A percentile compares a stretch with the other conserved stretches of the same genome.
Conservation (phyloP, 2,329 filamentous ascomycete genomes). For the Sordariomycetes sp. region DNA sequence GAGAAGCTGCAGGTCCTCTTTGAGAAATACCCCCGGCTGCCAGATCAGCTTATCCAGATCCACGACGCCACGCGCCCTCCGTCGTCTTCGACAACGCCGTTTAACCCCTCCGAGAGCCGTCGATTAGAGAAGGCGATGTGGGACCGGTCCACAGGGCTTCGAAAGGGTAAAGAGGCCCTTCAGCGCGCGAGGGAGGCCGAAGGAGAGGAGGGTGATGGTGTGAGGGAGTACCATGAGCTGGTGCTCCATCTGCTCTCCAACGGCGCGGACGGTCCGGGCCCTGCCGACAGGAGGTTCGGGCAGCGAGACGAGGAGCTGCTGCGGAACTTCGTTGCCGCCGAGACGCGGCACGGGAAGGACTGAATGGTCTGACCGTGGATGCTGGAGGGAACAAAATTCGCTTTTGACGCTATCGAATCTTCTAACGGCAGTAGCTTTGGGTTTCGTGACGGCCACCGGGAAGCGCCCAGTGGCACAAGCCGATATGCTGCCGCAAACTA, state of each 20-base stretch:
- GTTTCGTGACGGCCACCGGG: neutral
- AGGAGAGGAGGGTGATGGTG: constrained; percentile 45
- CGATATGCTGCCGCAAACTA: neutral
- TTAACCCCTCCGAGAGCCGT: constrained; percentile 8
- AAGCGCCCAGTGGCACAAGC: too few species aligned
- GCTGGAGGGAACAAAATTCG: neutral
- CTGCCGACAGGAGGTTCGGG: constrained; percentile 32
- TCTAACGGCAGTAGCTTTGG: neutral
- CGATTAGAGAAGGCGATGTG: constrained; percentile 30
- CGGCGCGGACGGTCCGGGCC: constrained; percentile 15
- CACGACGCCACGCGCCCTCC: constrained; percentile 21
- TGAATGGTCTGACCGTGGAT: neutral
- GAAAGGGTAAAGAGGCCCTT: constrained; percentile 43
- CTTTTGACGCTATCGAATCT: neutral
- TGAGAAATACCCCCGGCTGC: constrained; percentile 38
- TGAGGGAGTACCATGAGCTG: constrained; percentile 50
- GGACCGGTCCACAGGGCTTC: constrained; percentile 47
- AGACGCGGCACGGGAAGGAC: constrained; percentile 11
- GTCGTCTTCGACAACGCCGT: constrained; percentile 4
- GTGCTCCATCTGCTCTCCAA: constrained; percentile 35
- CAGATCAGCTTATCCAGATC: constrained; percentile 34
- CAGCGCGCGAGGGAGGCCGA: constrained; percentile 36
- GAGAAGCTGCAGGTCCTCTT: constrained; percentile 40
- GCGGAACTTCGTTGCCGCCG: constrained; percentile 34
- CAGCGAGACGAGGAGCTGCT: constrained; percentile 39